Evolutionary conservation across 331 rosid species (phyloP).

Genomic region (Rosa hybrid): DNA sequence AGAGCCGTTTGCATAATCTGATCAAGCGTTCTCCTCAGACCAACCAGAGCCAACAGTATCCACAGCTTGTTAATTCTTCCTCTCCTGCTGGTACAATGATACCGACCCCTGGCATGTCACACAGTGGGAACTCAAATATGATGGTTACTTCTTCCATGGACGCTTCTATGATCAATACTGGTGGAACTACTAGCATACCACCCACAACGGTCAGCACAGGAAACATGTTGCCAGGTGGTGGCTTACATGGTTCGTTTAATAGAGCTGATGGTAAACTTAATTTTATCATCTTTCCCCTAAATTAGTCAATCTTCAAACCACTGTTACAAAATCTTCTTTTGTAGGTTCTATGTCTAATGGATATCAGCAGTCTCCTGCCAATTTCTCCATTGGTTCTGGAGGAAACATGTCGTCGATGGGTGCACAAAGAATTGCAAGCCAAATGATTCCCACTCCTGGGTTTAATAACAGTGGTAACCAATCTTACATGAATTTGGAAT

Average conservation of each 20-base stretch:
- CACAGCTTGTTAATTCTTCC: conserved; percentile 60
- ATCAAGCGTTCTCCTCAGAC: conserved; percentile 36
- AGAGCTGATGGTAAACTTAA: conserved; percentile 66
- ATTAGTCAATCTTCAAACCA: conserved; percentile 4
- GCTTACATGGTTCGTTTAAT: conserved; percentile 58
- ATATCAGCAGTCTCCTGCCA: conserved; percentile 60
- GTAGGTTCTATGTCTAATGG: conserved; percentile 55
- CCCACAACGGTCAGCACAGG: conserved; percentile 62
- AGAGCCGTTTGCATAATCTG: conserved; percentile 58
- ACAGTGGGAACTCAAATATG: conserved; percentile 70
- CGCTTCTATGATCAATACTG: conserved; percentile 54
- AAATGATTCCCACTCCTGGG: conserved; percentile 99
- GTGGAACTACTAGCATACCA: conserved; percentile 49
- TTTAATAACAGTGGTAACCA: conserved; percentile 53
- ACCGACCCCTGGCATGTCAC: conserved; percentile 94
- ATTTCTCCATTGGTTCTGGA: conserved; percentile 58
- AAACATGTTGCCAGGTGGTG: conserved; percentile 57
- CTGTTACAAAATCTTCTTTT: conserved; percentile 18
- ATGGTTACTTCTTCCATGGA: conserved; percentile 60
- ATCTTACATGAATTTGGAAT: conserved; percentile 61
- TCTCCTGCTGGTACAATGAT: conserved; percentile 79
- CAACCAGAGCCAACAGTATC: conserved; percentile 66
- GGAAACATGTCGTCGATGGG: conserved; percentile 71
- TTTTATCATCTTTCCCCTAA: conserved; percentile 13
- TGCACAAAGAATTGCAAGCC: conserved; percentile 66